These are phyloP conservation scores for Mycosphaerella sp. DNA, from an alignment of 2,329 filamentous ascomycete genomes.

Conservation along the genomic window DNA sequence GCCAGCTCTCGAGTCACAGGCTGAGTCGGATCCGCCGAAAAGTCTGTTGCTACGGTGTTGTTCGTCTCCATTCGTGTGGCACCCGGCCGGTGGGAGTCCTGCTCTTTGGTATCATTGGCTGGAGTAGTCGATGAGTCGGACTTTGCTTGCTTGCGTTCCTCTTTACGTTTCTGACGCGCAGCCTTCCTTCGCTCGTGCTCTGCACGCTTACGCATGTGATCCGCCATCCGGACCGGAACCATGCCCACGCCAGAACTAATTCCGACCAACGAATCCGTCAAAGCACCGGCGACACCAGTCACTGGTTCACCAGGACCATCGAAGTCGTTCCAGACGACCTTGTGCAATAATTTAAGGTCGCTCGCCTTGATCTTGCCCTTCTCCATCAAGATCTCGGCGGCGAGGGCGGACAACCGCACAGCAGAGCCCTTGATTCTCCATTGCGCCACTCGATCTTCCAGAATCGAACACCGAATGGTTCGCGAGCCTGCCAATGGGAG, in stretches of 20 bases:
- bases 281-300: conserved; percentile 57
- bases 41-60: conserved; percentile 23
- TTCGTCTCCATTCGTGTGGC: conserved; percentile 20
- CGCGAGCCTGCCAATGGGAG: conserved; percentile 43
- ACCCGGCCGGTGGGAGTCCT: conserved; percentile 15
- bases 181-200: conserved; percentile 47
- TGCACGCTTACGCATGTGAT: conserved; percentile 50
- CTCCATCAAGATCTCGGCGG: conserved; percentile 58
- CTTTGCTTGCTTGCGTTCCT: conserved; percentile 24
- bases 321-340: conserved; percentile 65
- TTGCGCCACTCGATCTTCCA: conserved; percentile 56
- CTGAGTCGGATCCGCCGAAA: conserved; percentile 27
- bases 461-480: conserved; percentile 59
- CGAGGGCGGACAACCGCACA: conserved; percentile 56
- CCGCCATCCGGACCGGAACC: conserved; percentile 56
- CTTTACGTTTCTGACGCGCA: conserved; percentile 29
- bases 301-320: conserved; percentile 68
- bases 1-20: conserved; percentile 37
- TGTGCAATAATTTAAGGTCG: conserved; percentile 56
- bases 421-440: conserved; percentile 60
- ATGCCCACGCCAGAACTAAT: conserved; percentile 58
- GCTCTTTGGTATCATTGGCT: background rate
- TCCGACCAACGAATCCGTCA: conserved; percentile 53
- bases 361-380: conserved; percentile 58
- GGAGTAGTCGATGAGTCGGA: conserved; percentile 4